Percentiles rank a stretch among this genome's conserved stretches.
Evolutionary conservation across 805 yeast species (phyloP).

Genomic region (Teunomyces stri): DNA sequence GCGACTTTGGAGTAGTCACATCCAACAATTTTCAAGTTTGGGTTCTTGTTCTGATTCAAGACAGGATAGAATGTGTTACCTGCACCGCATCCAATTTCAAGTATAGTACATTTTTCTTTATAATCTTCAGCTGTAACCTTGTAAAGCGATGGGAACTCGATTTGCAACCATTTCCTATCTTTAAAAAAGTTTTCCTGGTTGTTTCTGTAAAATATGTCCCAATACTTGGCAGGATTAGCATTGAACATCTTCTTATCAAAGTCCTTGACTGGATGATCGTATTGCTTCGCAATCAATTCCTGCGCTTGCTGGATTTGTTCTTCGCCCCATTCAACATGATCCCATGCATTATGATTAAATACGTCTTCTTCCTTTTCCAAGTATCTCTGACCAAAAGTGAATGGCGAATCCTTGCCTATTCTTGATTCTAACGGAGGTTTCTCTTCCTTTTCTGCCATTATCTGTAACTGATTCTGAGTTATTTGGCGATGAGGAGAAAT

Average conservation of each 20-base stretch:
- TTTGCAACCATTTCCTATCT: slow-evolving; percentile 92
- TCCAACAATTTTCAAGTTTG: slow-evolving; percentile 69
- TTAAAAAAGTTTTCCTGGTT: slow-evolving; percentile 93
- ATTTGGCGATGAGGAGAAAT: background rate
- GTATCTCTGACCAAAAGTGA: slow-evolving; percentile 85
- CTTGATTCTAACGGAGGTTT: slow-evolving; percentile 51
- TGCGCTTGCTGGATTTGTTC: slow-evolving; percentile 78
- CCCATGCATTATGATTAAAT: slow-evolving; percentile 94
- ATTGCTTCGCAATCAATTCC: slow-evolving; percentile 69
- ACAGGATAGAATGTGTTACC: slow-evolving; percentile 96
- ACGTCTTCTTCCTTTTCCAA: slow-evolving; percentile 74
- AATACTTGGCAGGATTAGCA: slow-evolving; percentile 84
- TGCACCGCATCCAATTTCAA: slow-evolving; percentile 98
- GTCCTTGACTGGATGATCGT: slow-evolving; percentile 80
- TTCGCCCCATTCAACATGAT: slow-evolving; percentile 96
- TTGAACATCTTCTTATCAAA: slow-evolving; percentile 79
- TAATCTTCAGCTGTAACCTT: slow-evolving; percentile 67
- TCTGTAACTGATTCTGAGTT: background rate
- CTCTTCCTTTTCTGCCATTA: background rate
- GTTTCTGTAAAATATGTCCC: slow-evolving; percentile 92
- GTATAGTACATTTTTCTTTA: slow-evolving; percentile 66
- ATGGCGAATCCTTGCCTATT: slow-evolving; percentile 84
- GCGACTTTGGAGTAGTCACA: slow-evolving; percentile 91
- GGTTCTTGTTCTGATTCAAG: slow-evolving; percentile 76
- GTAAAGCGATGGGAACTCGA: slow-evolving; percentile 86